These are phyloP conservation scores for Fusarium sp. DNA, from an alignment of 2,329 filamentous ascomycete species.

Conservation along the genomic window DNA sequence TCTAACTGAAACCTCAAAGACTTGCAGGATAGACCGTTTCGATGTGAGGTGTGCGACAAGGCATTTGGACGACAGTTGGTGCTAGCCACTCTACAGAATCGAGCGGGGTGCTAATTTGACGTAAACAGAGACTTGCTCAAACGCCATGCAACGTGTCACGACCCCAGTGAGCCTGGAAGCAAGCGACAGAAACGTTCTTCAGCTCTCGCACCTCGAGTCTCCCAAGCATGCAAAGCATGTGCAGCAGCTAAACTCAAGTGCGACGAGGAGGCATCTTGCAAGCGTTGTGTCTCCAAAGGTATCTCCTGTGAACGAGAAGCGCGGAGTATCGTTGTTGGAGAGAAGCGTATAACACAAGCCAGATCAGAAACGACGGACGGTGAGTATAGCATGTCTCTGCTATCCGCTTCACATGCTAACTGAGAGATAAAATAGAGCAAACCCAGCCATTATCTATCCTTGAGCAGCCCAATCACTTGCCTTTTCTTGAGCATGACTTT, in stretches of 20 bases:
- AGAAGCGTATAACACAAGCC: conserved; percentile 13
- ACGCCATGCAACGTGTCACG: conserved; percentile 23
- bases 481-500: not conserved
- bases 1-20: conserved; percentile 4
- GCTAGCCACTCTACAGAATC: not conserved
- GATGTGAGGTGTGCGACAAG: conserved; percentile 32
- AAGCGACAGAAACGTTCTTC: conserved; percentile 23
- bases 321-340: conserved; percentile 12
- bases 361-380: not conserved
- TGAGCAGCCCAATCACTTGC: not conserved
- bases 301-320: conserved; percentile 11
- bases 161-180: conserved; percentile 16
- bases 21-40: conserved; percentile 36
- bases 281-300: conserved; percentile 15
- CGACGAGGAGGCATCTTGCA: conserved; percentile 23
- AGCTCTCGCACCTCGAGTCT: conserved; percentile 17
- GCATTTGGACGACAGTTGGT: conserved; percentile 49
- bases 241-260: conserved; percentile 28
- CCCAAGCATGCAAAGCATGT: conserved; percentile 28
- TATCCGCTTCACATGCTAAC: not conserved
- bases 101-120: not conserved
- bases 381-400: not conserved
- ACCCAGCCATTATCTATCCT: not conserved
- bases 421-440: not conserved
- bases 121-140: conserved; percentile 21